These are phyloP conservation scores for Candida fluviatilis DNA, from an alignment of 805 yeast genomes.

Conservation along the genomic window DNA sequence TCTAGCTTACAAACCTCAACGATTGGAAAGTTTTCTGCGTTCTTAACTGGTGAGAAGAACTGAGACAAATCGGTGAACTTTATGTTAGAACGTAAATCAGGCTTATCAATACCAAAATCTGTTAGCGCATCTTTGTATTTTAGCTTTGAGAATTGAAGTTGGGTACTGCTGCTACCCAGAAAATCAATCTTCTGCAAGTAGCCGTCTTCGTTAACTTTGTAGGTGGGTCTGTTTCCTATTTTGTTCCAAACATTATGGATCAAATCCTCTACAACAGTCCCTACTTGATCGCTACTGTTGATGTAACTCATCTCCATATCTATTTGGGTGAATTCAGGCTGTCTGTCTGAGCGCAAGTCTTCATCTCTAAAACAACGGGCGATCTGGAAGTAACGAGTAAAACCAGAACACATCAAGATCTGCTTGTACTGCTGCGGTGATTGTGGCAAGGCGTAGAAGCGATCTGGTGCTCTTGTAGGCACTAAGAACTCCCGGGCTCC, in stretches of 20 bases:
- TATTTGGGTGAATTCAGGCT: constrained; percentile 97
- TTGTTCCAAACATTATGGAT: constrained; percentile 54
- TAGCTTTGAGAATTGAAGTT: constrained; percentile 34
- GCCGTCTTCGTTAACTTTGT: constrained; percentile 28
- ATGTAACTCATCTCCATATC: constrained; percentile 93
- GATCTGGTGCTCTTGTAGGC: constrained; percentile 65
- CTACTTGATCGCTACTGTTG: constrained; percentile 59
- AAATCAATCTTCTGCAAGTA: constrained; percentile 20
- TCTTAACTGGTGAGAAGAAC: constrained; percentile 27
- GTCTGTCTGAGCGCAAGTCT: constrained; percentile 90
- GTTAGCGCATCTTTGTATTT: constrained; percentile 67
- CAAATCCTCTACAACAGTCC: constrained; percentile 54
- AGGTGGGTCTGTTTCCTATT: constrained; percentile 37
- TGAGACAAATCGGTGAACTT: constrained; percentile 46
- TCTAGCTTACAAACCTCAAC: constrained; percentile 70
- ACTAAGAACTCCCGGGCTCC: constrained; percentile 96
- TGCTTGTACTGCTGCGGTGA: constrained; percentile 98
- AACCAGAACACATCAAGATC: constrained; percentile 89
- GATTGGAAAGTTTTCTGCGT: constrained; percentile 51
- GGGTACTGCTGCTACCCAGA: too few relatives aligned
- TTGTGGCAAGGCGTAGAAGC: constrained; percentile 89
- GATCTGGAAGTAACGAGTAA: constrained; percentile 79
- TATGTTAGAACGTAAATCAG: constrained; percentile 72
- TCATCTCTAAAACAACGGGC: constrained; percentile 97
- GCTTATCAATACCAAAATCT: constrained; percentile 88